Evolutionary conservation across 2,329 filamentous ascomycete species (phyloP).

Genomic region (Monilinia fructicola): DNA sequence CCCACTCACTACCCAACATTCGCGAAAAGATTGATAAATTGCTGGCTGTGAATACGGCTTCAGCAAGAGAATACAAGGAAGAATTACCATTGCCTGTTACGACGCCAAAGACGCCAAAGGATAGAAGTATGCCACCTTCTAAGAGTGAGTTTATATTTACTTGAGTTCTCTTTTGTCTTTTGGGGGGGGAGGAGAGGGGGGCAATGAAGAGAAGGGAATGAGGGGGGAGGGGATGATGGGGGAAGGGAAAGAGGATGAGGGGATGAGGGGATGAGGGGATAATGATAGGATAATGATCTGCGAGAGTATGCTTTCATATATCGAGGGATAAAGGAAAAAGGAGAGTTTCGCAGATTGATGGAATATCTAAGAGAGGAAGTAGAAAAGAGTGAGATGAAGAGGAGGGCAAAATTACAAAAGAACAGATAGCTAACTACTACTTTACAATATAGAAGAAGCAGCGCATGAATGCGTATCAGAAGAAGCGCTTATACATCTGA

Average conservation of each 20-base stretch:
- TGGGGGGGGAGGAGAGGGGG: no score
- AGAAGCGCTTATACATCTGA: slow-evolving; percentile 86
- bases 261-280: background rate
- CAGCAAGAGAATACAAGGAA: slow-evolving; percentile 21
- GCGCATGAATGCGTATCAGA: slow-evolving; percentile 77
- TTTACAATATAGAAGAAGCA: slow-evolving; percentile 48
- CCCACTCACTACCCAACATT: slow-evolving; percentile 35
- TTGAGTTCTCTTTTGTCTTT: background rate
- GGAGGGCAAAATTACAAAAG: background rate
- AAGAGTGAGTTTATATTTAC: slow-evolving; percentile 29
- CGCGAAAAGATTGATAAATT: slow-evolving; percentile 30
- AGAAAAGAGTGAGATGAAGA: background rate
- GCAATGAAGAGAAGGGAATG: background rate
- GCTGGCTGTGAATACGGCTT: slow-evolving; percentile 34
- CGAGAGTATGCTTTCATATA: background rate
- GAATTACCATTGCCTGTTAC: slow-evolving; percentile 38
- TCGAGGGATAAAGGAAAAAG: background rate
- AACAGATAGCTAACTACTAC: slow-evolving; percentile 19
- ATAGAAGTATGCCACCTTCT: slow-evolving; percentile 43
- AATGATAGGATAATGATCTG: background rate
- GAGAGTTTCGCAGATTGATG: no score
- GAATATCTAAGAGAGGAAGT: background rate
- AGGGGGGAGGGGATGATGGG: background rate
- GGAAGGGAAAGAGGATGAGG: background rate
- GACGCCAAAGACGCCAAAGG: slow-evolving; percentile 32